These are phyloP conservation scores for Paramyrothecium sp. DNA, from an alignment of 2,329 filamentous ascomycete species.

Conservation along the genomic window DNA sequence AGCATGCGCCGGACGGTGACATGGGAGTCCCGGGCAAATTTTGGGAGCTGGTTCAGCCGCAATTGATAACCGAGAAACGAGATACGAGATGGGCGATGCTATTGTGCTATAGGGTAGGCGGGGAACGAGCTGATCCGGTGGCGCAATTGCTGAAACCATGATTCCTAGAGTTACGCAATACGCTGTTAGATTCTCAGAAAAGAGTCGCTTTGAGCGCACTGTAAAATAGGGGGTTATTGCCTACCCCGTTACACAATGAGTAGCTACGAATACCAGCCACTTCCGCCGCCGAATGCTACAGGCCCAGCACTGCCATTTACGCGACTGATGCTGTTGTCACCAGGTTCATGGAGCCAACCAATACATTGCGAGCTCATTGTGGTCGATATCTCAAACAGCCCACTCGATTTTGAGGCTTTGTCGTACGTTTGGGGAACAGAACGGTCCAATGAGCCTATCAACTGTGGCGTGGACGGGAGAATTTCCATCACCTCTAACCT, in stretches of 20 bases:
- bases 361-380: background rate
- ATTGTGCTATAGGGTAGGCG: too few relatives aligned
- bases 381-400: background rate
- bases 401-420: background rate
- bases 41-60: too few relatives aligned
- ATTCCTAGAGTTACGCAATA: background rate
- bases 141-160: background rate
- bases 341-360: background rate
- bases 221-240: background rate
- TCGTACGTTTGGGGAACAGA: background rate
- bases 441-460: background rate
- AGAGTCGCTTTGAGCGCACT: background rate
- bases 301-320: background rate
- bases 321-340: background rate
- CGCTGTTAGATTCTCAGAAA: background rate
- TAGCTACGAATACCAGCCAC: background rate
- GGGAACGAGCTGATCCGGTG: too few relatives aligned
- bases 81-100: too few relatives aligned
- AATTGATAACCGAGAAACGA: too few relatives aligned
- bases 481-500: background rate
- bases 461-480: background rate
- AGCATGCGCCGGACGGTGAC: too few relatives aligned
- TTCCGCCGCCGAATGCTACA: background rate
- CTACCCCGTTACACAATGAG: background rate
- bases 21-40: too few relatives aligned